Evolutionary conservation across 768 basidiomycete species (phyloP), one percentile per base, ranked within the genome.

Genomic region (Lanmaoa rubissima): DNA sequence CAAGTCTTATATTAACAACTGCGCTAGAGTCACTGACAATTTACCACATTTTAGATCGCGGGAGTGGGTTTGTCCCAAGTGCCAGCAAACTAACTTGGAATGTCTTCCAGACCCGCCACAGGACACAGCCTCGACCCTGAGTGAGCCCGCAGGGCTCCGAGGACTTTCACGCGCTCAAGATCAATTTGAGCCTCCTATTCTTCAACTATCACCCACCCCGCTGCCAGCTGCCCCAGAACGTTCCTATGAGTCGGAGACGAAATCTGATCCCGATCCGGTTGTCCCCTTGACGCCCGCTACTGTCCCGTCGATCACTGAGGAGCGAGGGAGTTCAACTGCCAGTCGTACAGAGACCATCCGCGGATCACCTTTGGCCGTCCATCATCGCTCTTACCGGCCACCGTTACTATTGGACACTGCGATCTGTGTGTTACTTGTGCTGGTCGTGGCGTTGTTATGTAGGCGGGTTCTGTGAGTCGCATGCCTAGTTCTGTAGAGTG

Each of bases 11-110:
- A 47, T 65, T 44, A 43, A 39, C 35, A 31, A n/a, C 51, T 56
- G 45, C 55, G 38, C 53, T 51, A 9, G 24, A 44, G 21, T 34
- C 21, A 19, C 51, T 62, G 62, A 54, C 61, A 46, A 52, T 59
- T 48, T 40, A 31, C 39, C 48, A 46, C 51, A 57, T 54, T 41
- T 10, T 54, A 94, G 92, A 63, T 94, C 92, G 35, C 81, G 88
- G 55, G 82, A 85, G 57, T 94, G 92, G 92, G 73, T 76, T 39
- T 94, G 92, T 61, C 85, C 90, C 9, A 82, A 81, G 49, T 93
- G 92, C 69, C 74, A 84, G 45, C 77, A 81, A 61, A 68, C 80
- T 34, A 94, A 93, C 76, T 58, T 84, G 50, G 81, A 83, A 42
- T 76, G 84, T 48, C 82, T 94, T 49, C 91, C 90, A 13, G 88